These are phyloP conservation scores for Anacardium occidentale DNA, from an alignment of 345 rosid genomes.

Conservation along the genomic window DNA sequence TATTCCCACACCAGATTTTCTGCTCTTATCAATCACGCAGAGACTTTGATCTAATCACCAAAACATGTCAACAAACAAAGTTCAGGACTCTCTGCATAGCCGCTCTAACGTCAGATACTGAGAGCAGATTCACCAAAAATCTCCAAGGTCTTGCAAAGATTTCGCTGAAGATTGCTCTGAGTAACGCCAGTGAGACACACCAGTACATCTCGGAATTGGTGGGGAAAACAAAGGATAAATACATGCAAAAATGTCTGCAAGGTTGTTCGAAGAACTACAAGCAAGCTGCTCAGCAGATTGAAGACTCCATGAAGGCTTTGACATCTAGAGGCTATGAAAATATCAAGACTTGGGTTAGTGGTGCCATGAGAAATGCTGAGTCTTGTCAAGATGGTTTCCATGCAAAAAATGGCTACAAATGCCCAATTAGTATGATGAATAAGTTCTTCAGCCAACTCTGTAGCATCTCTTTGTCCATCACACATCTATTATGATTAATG, in stretches of 20 bases:
- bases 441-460: constrained; percentile 17
- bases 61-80: constrained; percentile 12
- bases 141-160: constrained; percentile 15
- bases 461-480: constrained; percentile 19
- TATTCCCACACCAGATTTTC: not conserved
- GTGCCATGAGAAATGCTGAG: constrained; percentile 29
- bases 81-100: constrained; percentile 20
- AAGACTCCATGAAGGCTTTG: constrained; percentile 23
- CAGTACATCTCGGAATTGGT: not conserved
- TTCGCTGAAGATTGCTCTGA: not conserved
- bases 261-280: constrained; percentile 27
- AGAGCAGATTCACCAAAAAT: not conserved
- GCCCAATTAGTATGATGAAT: constrained; percentile 25
- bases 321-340: constrained; percentile 13
- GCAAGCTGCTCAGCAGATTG: constrained; percentile 22
- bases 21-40: not conserved
- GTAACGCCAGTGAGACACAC: not conserved
- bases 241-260: constrained; percentile 15
- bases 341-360: constrained; percentile 19
- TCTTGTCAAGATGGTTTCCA: constrained; percentile 32
- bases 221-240: not conserved
- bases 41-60: constrained; percentile 4
- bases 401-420: not conserved
- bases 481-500: constrained; percentile 11
- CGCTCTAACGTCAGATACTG: constrained; percentile 9